phyloP scores from a whole-genome alignment of 2,329 filamentous ascomycete species.

The Torrubiellomyces zombiae region DNA sequence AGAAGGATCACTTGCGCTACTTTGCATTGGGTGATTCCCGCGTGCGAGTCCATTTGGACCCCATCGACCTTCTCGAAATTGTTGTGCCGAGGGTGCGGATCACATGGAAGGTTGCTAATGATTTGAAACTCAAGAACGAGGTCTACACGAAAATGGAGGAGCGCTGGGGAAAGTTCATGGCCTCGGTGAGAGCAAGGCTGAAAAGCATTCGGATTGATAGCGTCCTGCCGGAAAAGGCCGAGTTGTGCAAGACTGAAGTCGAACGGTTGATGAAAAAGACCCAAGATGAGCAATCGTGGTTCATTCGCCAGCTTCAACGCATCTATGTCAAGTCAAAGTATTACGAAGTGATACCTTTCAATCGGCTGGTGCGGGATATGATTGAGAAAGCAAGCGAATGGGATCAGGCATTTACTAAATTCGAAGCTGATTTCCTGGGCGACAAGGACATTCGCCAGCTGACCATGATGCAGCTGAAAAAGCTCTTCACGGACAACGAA shows the following conservation, averaged over 20 bases:
- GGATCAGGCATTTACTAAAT: conserved; percentile 80
- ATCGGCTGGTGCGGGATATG: conserved; percentile 73
- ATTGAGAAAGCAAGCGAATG: conserved; percentile 86
- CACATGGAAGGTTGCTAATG: conserved; percentile 95
- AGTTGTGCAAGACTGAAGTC: conserved; percentile 67
- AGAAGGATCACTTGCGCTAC: conserved; percentile 80
- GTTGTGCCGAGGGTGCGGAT: conserved; percentile 79
- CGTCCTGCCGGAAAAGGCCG: conserved; percentile 71
- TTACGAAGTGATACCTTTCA: conserved; percentile 91
- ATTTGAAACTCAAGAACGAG: conserved; percentile 83
- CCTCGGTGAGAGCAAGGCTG: conserved; percentile 67
- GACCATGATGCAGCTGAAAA: conserved; percentile 81
- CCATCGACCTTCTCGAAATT: conserved; percentile 84
- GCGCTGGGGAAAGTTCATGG: conserved; percentile 72
- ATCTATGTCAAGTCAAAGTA: conserved; percentile 90
- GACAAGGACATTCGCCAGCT: conserved; percentile 92
- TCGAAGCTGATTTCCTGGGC: conserved; percentile 84
- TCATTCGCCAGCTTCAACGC: conserved; percentile 67
- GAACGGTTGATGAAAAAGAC: conserved; percentile 63
- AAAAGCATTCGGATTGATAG: conserved; percentile 84
- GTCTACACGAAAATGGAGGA: conserved; percentile 69
- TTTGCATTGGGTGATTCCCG: conserved; percentile 80
- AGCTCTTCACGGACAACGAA: conserved; percentile 85
- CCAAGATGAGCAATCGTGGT: conserved; percentile 61
- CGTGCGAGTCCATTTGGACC: conserved; percentile 80